A percentile compares a stretch with the other conserved stretches of the same genome.
Evolutionary conservation across 2,329 filamentous ascomycete species (phyloP).

Genomic region (Fusarium clavum): DNA sequence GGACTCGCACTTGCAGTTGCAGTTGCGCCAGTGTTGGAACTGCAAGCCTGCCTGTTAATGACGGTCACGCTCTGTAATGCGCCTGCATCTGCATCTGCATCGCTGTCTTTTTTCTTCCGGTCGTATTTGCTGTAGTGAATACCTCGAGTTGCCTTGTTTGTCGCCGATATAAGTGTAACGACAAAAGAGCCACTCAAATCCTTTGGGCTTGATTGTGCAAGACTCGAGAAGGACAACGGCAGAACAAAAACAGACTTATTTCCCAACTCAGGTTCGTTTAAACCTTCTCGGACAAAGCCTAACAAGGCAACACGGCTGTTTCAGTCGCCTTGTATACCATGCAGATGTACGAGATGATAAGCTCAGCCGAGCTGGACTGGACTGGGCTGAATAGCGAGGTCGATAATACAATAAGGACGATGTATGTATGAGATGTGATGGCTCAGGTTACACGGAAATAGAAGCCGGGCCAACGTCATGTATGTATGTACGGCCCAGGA

Average conservation of each 20-base stretch:
- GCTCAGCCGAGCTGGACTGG: conserved; percentile 20
- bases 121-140: conserved; percentile 13
- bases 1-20: conserved; percentile 13
- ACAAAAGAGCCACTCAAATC: background rate
- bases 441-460: conserved; percentile 33
- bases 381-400: conserved; percentile 10
- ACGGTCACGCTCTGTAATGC: conserved; percentile 28
- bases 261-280: conserved; percentile 6
- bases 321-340: conserved; percentile 35
- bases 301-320: conserved; percentile 32
- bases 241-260: conserved; percentile 11
- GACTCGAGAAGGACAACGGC: conserved; percentile 4
- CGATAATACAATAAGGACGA: conserved; percentile 29
- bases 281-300: conserved; percentile 24
- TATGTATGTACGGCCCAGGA: conserved; percentile 25
- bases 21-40: conserved; percentile 33
- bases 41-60: conserved; percentile 4
- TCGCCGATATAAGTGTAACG: conserved; percentile 23
- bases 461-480: conserved; percentile 35
- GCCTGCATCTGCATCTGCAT: conserved; percentile 22
- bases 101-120: conserved; percentile 22
- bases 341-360: conserved; percentile 21
- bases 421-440: conserved; percentile 35
- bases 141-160: conserved; percentile 17
- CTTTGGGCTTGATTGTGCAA: background rate